Evolutionary conservation across 2,329 filamentous ascomycete species (phyloP).

Genomic region (Cylindrodendrum hubeiense): DNA sequence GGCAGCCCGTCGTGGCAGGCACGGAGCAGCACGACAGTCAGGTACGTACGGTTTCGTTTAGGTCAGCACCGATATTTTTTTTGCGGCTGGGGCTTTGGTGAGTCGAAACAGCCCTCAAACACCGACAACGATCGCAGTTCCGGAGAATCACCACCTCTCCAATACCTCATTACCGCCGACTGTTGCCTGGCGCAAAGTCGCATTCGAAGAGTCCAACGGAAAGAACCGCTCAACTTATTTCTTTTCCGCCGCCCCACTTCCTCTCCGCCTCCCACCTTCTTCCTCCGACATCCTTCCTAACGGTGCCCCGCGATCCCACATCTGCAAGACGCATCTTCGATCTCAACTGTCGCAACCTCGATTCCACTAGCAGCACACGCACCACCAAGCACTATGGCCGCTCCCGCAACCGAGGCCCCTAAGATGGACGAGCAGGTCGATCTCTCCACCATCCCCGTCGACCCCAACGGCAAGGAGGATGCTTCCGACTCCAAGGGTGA

Average conservation of each 20-base stretch:
- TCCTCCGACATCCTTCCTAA: slow-evolving; percentile 36
- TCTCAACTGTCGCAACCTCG: slow-evolving; percentile 24
- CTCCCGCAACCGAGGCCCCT: slow-evolving; percentile 48
- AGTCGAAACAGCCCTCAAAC: slow-evolving; percentile 31
- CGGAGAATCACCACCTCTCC: slow-evolving; percentile 33
- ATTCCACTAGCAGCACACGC: slow-evolving; percentile 31
- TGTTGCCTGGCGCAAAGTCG: slow-evolving; percentile 58
- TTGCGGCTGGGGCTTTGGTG: slow-evolving; percentile 37
- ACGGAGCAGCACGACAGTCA: not conserved
- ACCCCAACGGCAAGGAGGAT: slow-evolving; percentile 69
- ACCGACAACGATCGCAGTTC: slow-evolving; percentile 34
- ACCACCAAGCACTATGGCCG: slow-evolving; percentile 50
- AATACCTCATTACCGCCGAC: slow-evolving; percentile 27
- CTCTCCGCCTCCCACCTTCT: slow-evolving; percentile 38
- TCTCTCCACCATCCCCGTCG: slow-evolving; percentile 76
- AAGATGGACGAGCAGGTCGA: slow-evolving; percentile 70
- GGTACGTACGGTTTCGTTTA: slow-evolving; percentile 27
- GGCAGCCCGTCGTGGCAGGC: not conserved
- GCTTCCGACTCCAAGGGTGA: slow-evolving; percentile 62
- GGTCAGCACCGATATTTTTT: slow-evolving; percentile 44
- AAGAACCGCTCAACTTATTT: slow-evolving; percentile 46
- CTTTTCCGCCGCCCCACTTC: slow-evolving; percentile 35
- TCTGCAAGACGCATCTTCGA: slow-evolving; percentile 25
- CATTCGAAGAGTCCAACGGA: slow-evolving; percentile 29
- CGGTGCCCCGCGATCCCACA: slow-evolving; percentile 46